Base-by-base conservation (phyloP, 495 filamentous ascomycete species). In the Corynascus novoguineensis region DNA sequence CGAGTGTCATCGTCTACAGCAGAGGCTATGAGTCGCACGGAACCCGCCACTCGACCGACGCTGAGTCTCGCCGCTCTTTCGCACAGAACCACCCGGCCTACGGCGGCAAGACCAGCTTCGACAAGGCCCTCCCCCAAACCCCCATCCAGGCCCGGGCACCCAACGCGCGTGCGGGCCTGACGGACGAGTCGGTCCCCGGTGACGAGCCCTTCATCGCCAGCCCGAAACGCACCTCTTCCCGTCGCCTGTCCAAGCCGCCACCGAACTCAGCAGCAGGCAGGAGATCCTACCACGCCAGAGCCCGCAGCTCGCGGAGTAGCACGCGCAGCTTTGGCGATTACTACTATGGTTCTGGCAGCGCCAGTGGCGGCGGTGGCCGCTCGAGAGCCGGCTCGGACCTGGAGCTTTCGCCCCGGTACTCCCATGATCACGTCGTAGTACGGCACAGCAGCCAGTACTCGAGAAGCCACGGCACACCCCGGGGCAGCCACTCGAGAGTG, bases 181-280 rank as follows among this genome's bases (percentile, higher is more conserved):
- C 75, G 9, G 76, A 79, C 50, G 76, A 78, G 57, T 68, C 70
- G 17, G 65, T 79, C 19, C 76, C 74, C 3, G 76, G 76, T 15
- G 76, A 73, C 58, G 72, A 73, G 7, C 73, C 76, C 4, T 79
- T 76, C 58, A 44, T 78, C 21, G 55, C 69, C 10, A 61, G 61
- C 12, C 69, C 72, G 14, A 74, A 65, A 40, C 71, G 71, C 24
- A 65, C 72, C 1, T 61, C 73, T 0, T 76, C 75, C 14, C 67
- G 76, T 14, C 59, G 76, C 19, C 59, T 78, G 12, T 71, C 75
- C 55, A 79, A 79, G 35, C 50, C 69, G 15, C 71, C 71, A 12
- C 71, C 72, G 7, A 48, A 27, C 27, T 57, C 60, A 19, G 59
- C 59, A 10, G 57, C 66, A n/a, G 69, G 68, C 4, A 62, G 67